phyloP scores from a whole-genome alignment of 257 asterid species.

The Solanum rostratum region DNA sequence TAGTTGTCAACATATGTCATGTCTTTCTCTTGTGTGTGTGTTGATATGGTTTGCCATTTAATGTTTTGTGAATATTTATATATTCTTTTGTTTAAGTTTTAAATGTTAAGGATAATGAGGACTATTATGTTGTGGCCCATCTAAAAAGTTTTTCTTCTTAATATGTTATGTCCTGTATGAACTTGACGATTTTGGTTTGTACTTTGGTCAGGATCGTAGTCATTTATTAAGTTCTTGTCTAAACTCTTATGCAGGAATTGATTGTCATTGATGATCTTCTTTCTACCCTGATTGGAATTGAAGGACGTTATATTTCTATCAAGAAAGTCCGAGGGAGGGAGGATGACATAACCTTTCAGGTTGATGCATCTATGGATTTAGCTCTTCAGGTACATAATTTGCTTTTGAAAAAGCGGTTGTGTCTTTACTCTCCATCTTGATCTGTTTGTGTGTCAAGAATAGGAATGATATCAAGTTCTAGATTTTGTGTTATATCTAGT shows the following conservation, averaged over 20 bases:
- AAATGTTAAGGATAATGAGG: not conserved
- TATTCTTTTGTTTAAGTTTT: not conserved
- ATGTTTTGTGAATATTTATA: not conserved
- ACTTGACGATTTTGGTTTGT: not conserved
- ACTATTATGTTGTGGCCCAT: not conserved
- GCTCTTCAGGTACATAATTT: conserved; percentile 58
- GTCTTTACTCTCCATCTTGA: not conserved
- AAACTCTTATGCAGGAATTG: conserved; percentile 53
- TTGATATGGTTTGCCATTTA: not conserved
- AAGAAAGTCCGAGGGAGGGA: conserved; percentile 52
- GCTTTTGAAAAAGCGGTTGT: not conserved
- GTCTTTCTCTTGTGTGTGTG: not conserved
- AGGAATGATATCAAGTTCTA: not conserved
- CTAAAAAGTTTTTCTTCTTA: not conserved
- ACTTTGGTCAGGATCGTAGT: not conserved
- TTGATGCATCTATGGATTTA: conserved; percentile 93
- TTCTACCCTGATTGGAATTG: conserved; percentile 79
- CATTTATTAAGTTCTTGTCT: not conserved
- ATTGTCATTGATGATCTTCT: conserved; percentile 79
- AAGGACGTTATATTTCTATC: conserved; percentile 76
- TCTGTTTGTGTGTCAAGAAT: no score
- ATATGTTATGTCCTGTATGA: not conserved
- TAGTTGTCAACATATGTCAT: not conserved
- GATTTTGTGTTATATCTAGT: not conserved
- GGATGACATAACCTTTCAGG: conserved; percentile 41